Conservation (phyloP, 2,329 filamentous ascomycete genomes). For the Ophiostoma pallidulum region DNA sequence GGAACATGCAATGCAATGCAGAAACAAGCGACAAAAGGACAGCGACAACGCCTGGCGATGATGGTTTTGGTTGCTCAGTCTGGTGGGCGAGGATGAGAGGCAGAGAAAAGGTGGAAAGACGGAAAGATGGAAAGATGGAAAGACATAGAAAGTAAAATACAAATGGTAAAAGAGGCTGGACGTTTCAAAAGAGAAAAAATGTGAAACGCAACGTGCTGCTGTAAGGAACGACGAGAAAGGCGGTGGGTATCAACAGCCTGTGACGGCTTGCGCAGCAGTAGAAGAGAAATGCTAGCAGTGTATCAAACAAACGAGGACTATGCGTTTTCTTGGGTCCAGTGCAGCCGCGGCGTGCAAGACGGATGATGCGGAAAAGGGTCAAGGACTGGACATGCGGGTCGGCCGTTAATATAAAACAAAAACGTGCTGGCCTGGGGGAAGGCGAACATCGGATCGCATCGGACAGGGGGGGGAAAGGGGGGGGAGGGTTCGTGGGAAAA, state of each 20-base stretch:
- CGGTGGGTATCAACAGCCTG: not conserved
- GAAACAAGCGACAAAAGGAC: too few relatives aligned
- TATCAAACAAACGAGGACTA: too few relatives aligned
- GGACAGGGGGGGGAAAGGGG: too few relatives aligned
- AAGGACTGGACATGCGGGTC: slow-evolving; percentile 5
- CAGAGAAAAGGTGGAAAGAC: not conserved
- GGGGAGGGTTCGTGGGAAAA: not conserved
- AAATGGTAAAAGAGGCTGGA: not conserved
- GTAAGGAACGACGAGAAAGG: not conserved
- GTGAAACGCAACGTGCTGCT: too few relatives aligned
- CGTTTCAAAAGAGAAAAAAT: not conserved
- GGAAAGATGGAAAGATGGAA: not conserved
- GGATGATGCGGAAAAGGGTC: not conserved
- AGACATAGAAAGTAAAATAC: not conserved
- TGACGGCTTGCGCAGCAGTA: too few relatives aligned
- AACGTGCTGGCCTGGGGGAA: not conserved
- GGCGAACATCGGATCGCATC: too few relatives aligned
- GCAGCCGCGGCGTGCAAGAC: not conserved
- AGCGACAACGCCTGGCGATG: too few relatives aligned
- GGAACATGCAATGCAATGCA: too few relatives aligned
- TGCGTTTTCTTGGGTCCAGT: too few relatives aligned
- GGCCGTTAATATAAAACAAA: slow-evolving; percentile 3
- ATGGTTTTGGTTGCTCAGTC: too few relatives aligned
- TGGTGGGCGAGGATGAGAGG: too few relatives aligned
- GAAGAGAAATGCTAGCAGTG: too few relatives aligned